Percentiles rank a stretch among this genome's conserved stretches.
Conservation (phyloP, 441 rosid species). For the Syzygium malaccense region DNA sequence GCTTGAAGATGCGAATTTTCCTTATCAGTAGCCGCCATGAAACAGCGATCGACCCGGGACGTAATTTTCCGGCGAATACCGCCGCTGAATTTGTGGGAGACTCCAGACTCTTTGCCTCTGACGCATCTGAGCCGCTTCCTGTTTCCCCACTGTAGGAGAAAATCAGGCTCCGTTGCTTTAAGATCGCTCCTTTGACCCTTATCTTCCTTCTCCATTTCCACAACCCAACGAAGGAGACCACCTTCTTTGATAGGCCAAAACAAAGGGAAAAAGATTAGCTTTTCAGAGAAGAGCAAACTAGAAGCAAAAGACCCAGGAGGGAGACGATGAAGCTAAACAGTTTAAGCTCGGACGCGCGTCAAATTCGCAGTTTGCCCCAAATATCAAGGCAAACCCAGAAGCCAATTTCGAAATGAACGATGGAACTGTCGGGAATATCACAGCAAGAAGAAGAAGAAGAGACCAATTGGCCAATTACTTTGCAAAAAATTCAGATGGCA, state of each 20-base stretch:
- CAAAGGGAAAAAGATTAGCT: background rate
- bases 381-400: background rate
- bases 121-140: slow-evolving; percentile 71
- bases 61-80: slow-evolving; percentile 32
- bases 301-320: background rate
- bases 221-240: background rate
- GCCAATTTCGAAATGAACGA: background rate
- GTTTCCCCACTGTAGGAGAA: slow-evolving; percentile 67
- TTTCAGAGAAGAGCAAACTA: background rate
- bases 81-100: slow-evolving; percentile 43
- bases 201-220: slow-evolving; percentile 26
- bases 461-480: background rate
- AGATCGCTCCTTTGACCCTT: slow-evolving; percentile 28
- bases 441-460: background rate
- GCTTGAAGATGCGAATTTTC: slow-evolving; percentile 42
- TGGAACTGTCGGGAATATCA: background rate
- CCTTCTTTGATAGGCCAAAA: background rate
- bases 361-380: background rate
- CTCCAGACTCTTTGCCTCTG: slow-evolving; percentile 54
- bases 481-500: background rate
- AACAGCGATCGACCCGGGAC: slow-evolving; percentile 34
- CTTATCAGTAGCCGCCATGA: slow-evolving; percentile 27
- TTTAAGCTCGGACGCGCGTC: background rate
- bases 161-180: slow-evolving; percentile 47
- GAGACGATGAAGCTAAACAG: background rate